These are phyloP conservation scores for Excoecaria agallocha DNA, from an alignment of 345 rosid species.

Conservation along the genomic window DNA sequence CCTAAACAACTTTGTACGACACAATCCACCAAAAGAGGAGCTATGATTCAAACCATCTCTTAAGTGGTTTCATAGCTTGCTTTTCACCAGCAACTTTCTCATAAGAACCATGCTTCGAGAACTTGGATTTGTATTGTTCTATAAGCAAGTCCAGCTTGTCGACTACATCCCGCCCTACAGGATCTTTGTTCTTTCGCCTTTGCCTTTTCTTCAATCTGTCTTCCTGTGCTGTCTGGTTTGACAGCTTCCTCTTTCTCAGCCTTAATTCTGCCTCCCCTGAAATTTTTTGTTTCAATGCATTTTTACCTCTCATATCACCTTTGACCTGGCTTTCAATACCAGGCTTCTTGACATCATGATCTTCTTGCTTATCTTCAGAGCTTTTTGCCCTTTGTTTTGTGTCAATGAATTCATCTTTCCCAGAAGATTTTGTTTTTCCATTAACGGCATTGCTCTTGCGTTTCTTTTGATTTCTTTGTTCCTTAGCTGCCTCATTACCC, in stretches of 20 bases:
- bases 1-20: neutral
- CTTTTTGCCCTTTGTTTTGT: conserved; percentile 17
- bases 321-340: conserved; percentile 19
- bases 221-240: conserved; percentile 25
- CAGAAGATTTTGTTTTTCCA: conserved; percentile 26
- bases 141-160: conserved; percentile 73
- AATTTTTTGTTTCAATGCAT: conserved; percentile 18
- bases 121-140: conserved; percentile 65
- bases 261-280: conserved; percentile 23
- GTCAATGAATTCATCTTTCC: conserved; percentile 17
- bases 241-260: conserved; percentile 42
- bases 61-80: conserved; percentile 45
- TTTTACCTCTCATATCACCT: conserved; percentile 17
- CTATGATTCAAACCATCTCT: conserved; percentile 62
- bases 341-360: conserved; percentile 18
- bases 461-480: conserved; percentile 33
- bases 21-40: conserved; percentile 2
- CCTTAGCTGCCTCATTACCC: conserved; percentile 15
- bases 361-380: conserved; percentile 30
- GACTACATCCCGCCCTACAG: conserved; percentile 42
- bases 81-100: conserved; percentile 41
- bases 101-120: conserved; percentile 50
- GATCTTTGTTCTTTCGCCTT: conserved; percentile 48
- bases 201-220: conserved; percentile 29
- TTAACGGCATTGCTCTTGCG: conserved; percentile 30